Percentiles rank a stretch among this genome's conserved stretches.
phyloP scores from a whole-genome alignment of 140 eudicot genomes.

The Eryngium alpinum region DNA sequence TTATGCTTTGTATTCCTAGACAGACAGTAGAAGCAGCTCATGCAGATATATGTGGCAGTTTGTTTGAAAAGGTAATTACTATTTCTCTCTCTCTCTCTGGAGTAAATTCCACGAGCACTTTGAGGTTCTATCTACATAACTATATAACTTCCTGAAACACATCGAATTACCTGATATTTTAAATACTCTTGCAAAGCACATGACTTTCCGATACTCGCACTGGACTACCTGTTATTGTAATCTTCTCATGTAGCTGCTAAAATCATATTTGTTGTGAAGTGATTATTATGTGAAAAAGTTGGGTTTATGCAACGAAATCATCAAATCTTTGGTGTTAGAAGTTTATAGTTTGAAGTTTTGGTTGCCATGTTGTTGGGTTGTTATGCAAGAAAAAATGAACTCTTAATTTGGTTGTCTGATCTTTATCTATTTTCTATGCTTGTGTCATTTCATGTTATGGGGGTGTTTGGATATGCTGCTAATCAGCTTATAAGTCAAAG shows the following conservation, averaged over 20 bases:
- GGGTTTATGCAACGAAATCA: no score
- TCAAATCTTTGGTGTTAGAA: no score
- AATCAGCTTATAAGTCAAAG: no score
- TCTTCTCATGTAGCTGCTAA: no score
- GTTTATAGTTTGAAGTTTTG: no score
- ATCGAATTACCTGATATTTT: no score
- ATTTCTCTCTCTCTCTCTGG: not conserved
- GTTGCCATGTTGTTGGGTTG: not conserved
- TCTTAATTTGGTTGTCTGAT: not conserved
- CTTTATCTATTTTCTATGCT: not conserved
- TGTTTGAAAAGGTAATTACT: constrained; percentile 77
- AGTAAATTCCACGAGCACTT: not conserved
- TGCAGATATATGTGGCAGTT: constrained; percentile 77
- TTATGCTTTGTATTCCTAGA: constrained; percentile 85
- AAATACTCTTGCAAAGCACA: no score
- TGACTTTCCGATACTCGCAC: not conserved
- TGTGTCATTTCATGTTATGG: not conserved
- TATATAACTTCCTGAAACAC: no score
- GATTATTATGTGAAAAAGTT: not conserved
- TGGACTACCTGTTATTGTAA: not conserved
- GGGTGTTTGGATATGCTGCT: no score
- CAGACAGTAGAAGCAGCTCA: constrained; percentile 82
- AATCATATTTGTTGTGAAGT: not conserved
- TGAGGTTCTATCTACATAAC: not conserved
- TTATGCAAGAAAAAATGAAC: not conserved